Conservation (phyloP, 441 rosid genomes). For the Iberis amara region DNA sequence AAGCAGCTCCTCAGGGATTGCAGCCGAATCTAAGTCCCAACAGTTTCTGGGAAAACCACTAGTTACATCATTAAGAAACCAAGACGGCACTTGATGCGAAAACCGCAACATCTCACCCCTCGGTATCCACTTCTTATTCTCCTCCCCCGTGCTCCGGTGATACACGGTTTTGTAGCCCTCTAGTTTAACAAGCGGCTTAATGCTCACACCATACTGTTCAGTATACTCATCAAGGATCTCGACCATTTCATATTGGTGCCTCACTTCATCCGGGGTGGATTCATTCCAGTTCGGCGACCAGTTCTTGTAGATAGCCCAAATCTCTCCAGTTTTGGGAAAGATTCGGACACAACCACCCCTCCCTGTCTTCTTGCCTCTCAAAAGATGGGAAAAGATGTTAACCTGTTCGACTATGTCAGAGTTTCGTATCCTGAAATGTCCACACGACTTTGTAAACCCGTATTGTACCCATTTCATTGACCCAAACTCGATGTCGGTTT, state of each 20-base stretch:
- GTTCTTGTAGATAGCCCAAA: slow-evolving; percentile 91
- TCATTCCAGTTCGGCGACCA: slow-evolving; percentile 84
- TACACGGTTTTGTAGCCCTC: slow-evolving; percentile 86
- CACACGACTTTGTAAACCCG: slow-evolving; percentile 77
- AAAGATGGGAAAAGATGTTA: slow-evolving; percentile 84
- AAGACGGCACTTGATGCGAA: slow-evolving; percentile 90
- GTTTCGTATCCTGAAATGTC: slow-evolving; percentile 82
- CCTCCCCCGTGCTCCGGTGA: slow-evolving; percentile 47
- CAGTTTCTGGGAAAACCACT: slow-evolving; percentile 57
- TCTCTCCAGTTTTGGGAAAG: slow-evolving; percentile 73
- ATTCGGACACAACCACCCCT: slow-evolving; percentile 95
- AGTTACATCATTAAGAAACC: slow-evolving; percentile 64
- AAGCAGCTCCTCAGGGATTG: slow-evolving; percentile 93
- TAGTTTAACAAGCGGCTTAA: slow-evolving; percentile 64
- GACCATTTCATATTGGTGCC: slow-evolving; percentile 96
- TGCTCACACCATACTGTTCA: slow-evolving; percentile 80
- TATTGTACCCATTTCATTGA: slow-evolving; percentile 64
- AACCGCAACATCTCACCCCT: slow-evolving; percentile 81
- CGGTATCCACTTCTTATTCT: slow-evolving; percentile 72
- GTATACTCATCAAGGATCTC: slow-evolving; percentile 88
- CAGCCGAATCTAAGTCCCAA: slow-evolving; percentile 98
- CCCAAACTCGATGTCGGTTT: slow-evolving; percentile 84
- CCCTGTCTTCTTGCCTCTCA: slow-evolving; percentile 79
- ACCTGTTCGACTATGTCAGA: slow-evolving; percentile 82
- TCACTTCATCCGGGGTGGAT: slow-evolving; percentile 68